These are phyloP conservation scores for Starmerella vaccinii DNA, from an alignment of 805 yeast species.

Conservation along the genomic window DNA sequence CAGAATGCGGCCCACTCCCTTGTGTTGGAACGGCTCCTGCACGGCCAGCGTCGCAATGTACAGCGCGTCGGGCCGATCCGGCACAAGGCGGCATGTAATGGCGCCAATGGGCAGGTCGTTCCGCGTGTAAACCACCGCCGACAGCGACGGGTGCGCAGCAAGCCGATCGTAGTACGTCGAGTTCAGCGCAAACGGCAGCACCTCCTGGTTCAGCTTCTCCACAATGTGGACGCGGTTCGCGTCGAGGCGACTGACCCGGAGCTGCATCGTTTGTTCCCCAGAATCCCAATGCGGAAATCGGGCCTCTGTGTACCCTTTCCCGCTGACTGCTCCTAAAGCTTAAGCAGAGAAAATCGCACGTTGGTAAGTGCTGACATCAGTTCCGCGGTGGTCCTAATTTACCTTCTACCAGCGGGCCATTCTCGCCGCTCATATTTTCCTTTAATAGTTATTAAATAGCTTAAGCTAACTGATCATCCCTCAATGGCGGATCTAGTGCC, in stretches of 20 bases:
- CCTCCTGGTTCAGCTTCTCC: not conserved
- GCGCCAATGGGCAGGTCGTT: not conserved
- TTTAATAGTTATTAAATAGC: too few relatives aligned
- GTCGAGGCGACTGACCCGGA: not conserved
- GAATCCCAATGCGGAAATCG: not conserved
- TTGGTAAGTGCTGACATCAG: too few relatives aligned
- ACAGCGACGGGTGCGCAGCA: not conserved
- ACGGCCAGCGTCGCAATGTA: slow-evolving; percentile 1
- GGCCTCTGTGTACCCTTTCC: not conserved
- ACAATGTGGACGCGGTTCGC: not conserved
- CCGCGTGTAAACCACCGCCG: not conserved
- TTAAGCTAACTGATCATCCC: too few relatives aligned
- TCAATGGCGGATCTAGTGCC: too few relatives aligned
- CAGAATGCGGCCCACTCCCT: not conserved
- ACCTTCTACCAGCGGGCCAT: too few relatives aligned
- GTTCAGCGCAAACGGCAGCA: not conserved
- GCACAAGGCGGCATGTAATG: not conserved
- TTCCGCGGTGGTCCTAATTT: too few relatives aligned
- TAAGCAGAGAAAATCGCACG: too few relatives aligned
- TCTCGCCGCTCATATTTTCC: too few relatives aligned
- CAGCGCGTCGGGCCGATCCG: not conserved
- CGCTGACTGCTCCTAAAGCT: too few relatives aligned
- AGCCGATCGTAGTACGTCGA: not conserved
- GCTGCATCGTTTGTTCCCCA: not conserved
- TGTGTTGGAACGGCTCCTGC: not conserved